These are phyloP conservation scores for Heracleum sosnowskyi DNA, from an alignment of 129 eudicot species.

Conservation along the genomic window DNA sequence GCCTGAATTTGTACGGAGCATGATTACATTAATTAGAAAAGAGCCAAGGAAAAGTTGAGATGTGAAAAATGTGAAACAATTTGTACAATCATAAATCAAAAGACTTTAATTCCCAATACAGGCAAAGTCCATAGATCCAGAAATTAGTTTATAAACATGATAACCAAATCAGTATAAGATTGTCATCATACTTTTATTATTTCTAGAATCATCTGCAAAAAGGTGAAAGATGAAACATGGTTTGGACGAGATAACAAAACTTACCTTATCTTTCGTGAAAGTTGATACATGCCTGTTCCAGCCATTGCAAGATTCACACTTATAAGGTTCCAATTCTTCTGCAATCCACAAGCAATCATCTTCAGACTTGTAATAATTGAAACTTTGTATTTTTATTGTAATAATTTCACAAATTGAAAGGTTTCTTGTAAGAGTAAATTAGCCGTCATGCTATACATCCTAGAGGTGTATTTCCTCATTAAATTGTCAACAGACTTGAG, in stretches of 20 bases:
- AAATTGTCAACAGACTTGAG: not conserved
- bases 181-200: not conserved
- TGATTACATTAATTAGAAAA: not conserved
- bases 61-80: not conserved
- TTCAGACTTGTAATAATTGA: too few relatives aligned
- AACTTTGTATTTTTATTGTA: not conserved
- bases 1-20: slow-evolving; percentile 31
- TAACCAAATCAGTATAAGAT: not conserved
- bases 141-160: not conserved
- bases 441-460: not conserved
- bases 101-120: not conserved
- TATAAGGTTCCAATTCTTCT: slow-evolving; percentile 98
- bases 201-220: not conserved
- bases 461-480: not conserved
- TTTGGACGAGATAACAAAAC: not conserved
- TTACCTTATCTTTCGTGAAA: slow-evolving; percentile 72
- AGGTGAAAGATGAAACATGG: not conserved
- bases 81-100: not conserved
- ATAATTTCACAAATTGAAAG: not conserved
- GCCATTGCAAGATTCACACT: slow-evolving; percentile 96
- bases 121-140: not conserved
- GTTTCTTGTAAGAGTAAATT: not conserved
- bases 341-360: slow-evolving; percentile 29
- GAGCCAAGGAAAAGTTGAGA: not conserved
- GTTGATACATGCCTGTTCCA: slow-evolving; percentile 88